Evolutionary conservation across 164 flowering plant genomes (phyloP), one percentile per base, ranked within the genome.

Genomic region (Warburgia ugandensis): DNA sequence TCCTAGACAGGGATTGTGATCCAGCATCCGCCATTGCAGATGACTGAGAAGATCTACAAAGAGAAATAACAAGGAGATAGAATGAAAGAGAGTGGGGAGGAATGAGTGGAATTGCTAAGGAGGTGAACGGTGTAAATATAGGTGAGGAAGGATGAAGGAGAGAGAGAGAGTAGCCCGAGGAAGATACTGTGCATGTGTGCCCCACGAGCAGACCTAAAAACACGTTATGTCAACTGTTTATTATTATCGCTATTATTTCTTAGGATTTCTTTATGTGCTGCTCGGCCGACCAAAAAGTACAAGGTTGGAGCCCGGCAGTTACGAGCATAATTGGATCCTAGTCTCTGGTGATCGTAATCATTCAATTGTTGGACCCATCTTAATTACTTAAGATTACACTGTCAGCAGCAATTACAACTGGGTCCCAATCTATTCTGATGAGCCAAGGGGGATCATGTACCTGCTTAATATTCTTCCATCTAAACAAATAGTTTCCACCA

Each of bases 11-110:
- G 29, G 29, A 10, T 1, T 29, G 28, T 14, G 48, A 45, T 1
- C 29, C 31, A 45, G 62, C 6, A 26, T 83, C 97, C 26, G 91
- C 91, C 95, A 86, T 84, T 33, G 65, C 47, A 44, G 6, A 22
- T 38, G 33, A 38, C 3, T 43, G 47, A 36, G 19, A 37, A n/a
- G 10, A 50, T 10, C 55, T 37, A 1, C 1, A 14, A 11, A 27
- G 25, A 16, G 30, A 11, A 8, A 29, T 16, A 28, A 28, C 2
- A 1, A 9, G 39, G 27, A 48, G 42, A 20, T 19, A 22, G 23
- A 38, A 19, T 27, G 14, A 17, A 19, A 9, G 14, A 6, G 0
- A 30, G 10, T 21, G 25, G 26, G 29, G 27, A n/a, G 19, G 37
- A 43, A 10, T 3, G 55, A 35, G 45, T 23, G 30, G 41, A 28